A percentile compares a stretch with the other conserved stretches of the same genome.
Evolutionary conservation across 2,329 filamentous ascomycete genomes (phyloP).

Genomic region (Ophiostoma novo-ulmi): DNA sequence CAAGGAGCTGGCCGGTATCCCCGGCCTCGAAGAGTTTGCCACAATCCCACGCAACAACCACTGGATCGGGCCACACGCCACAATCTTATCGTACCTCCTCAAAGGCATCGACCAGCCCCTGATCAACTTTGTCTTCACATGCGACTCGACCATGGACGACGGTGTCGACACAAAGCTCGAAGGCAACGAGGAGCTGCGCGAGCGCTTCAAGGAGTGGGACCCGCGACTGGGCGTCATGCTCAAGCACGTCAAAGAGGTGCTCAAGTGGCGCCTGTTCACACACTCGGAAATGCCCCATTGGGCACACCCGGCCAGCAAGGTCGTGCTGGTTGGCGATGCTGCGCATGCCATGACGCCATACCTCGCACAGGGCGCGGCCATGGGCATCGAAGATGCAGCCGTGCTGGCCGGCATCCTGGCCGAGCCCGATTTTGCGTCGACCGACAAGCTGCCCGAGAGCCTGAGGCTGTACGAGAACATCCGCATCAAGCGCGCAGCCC

Average conservation of each 20-base stretch:
- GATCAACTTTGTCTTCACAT: constrained; percentile 25
- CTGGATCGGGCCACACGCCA: constrained; percentile 46
- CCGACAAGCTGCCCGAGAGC: constrained; percentile 12
- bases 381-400: constrained; percentile 47
- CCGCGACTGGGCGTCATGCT: constrained; percentile 22
- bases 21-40: constrained; percentile 42
- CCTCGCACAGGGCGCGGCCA: constrained; percentile 44
- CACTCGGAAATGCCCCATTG: constrained; percentile 22
- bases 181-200: constrained; percentile 20
- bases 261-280: constrained; percentile 23
- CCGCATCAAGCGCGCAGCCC: constrained; percentile 23
- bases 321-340: constrained; percentile 44
- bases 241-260: constrained; percentile 17
- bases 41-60: constrained; percentile 47
- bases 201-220: constrained; percentile 25
- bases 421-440: constrained; percentile 24
- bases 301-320: constrained; percentile 30
- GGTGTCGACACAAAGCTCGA: constrained; percentile 21
- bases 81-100: constrained; percentile 22
- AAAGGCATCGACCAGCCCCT: constrained; percentile 23
- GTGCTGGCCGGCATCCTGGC: constrained; percentile 39
- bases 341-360: constrained; percentile 48
- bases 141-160: constrained; percentile 21
- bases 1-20: constrained; percentile 35
- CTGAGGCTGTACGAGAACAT: constrained; percentile 21